These are phyloP conservation scores for Vigna nakashimae DNA, from an alignment of 306 rosid species.

Conservation along the genomic window DNA sequence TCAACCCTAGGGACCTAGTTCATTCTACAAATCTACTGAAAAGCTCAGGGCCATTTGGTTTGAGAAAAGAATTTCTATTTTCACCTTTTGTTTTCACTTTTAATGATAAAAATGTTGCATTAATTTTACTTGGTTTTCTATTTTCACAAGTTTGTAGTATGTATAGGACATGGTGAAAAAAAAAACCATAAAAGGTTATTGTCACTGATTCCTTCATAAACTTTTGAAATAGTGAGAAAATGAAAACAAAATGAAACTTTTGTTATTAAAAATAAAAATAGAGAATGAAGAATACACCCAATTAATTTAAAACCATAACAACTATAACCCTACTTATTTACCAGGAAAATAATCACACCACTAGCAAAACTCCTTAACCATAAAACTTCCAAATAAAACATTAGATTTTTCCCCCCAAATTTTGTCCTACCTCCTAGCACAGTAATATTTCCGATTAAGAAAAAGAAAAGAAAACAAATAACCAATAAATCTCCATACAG, in stretches of 20 bases:
- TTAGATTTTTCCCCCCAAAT: not conserved
- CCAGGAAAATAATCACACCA: slow-evolving; percentile 18
- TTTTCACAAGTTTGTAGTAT: not conserved
- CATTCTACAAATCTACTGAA: slow-evolving; percentile 26
- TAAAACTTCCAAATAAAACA: slow-evolving; percentile 16
- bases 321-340: slow-evolving; percentile 7
- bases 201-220: not conserved
- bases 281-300: not conserved
- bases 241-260: not conserved
- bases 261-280: not conserved
- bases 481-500: slow-evolving; percentile 30
- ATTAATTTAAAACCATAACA: slow-evolving; percentile 29
- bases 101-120: not conserved
- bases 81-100: not conserved
- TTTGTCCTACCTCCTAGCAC: slow-evolving; percentile 11
- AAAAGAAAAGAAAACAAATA: not conserved
- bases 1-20: slow-evolving; percentile 20
- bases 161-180: not conserved
- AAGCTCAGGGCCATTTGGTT: not conserved
- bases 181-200: not conserved
- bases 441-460: slow-evolving; percentile 10
- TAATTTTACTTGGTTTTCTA: not conserved
- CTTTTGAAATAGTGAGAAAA: not conserved
- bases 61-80: not conserved
- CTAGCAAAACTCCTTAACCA: slow-evolving; percentile 17